Base-by-base conservation (phyloP, 768 basidiomycete species). In the Pleurotus cornucopiae region DNA sequence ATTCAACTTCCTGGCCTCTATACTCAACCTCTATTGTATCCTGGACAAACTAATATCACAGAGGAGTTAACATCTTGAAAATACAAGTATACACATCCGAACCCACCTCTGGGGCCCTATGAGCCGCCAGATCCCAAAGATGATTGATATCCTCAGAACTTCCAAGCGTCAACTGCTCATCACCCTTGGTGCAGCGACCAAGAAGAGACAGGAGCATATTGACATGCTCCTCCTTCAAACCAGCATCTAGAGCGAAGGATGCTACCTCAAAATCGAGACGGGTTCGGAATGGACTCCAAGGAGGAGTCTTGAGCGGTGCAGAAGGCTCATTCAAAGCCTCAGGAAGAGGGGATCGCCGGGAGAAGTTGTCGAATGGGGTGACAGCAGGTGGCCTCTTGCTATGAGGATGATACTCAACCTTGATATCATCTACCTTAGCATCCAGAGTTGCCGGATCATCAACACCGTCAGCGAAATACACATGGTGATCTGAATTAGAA, bases 211-310 rank as follows among this genome's bases (percentile, higher is more conserved):
- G 48, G 6, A 69, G 40, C 11, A 11, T 26, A 44, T 64, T 56
- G 0, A 61, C 59, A 56, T 67, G 58, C 1, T 39, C 37, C 16
- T 60, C 20, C 34, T 60, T 69, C 16, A 69, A 56, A 11, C 56
- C 54, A 21, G 61, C 61, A 20, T 67, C 58, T 0, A 66, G 61
- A 5, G 61, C 57, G 34, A 70, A 48, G 52, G 69, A 59, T 0
- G 65, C 61, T 45, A 71, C 58, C 41, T 69, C 64, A 46, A 69
- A 70, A 57, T 72, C 64, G 11, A 64, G 37, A 1, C 55, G 49
- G 11, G 61, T 58, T 14, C 16, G 55, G 51, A 68, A 71, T 30
- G 67, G 69, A 14, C 40, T 9, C 66, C 67, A 72, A 0, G 67
- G 69, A 30, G 30, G 5, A 20, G 14, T 43, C 41, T 66, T 61